Conservation (phyloP, 495 filamentous ascomycete genomes). For the Choiromyces venosus region DNA sequence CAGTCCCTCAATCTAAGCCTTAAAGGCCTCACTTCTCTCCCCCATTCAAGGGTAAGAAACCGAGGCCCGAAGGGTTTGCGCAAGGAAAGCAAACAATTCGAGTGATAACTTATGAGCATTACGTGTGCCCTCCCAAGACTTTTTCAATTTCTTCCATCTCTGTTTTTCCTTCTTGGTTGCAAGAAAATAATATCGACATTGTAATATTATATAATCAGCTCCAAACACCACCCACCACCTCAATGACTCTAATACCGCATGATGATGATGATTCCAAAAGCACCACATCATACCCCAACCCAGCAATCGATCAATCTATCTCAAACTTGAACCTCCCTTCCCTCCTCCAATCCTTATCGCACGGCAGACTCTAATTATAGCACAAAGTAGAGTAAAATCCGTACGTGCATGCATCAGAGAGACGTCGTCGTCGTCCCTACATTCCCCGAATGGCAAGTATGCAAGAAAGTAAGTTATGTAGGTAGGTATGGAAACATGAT, state of each 20-base stretch:
- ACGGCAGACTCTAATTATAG: background rate
- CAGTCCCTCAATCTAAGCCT: background rate
- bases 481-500: background rate
- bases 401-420: background rate
- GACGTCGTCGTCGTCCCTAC: background rate
- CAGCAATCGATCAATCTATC: background rate
- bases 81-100: too few species aligned
- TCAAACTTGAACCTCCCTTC: background rate
- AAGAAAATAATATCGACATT: background rate
- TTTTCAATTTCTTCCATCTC: background rate
- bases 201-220: background rate
- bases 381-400: too few species aligned
- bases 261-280: too few species aligned
- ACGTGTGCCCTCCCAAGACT: background rate
- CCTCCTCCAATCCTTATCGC: too few species aligned
- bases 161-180: too few species aligned
- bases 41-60: background rate
- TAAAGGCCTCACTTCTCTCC: background rate
- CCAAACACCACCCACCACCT: too few species aligned
- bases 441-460: background rate
- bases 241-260: too few species aligned
- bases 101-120: background rate
- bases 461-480: too few species aligned
- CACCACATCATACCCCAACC: too few species aligned
- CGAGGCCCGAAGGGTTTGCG: background rate